These are phyloP conservation scores for Pestalotiopsis sp. DNA, from an alignment of 2,329 filamentous ascomycete species.

Conservation along the genomic window DNA sequence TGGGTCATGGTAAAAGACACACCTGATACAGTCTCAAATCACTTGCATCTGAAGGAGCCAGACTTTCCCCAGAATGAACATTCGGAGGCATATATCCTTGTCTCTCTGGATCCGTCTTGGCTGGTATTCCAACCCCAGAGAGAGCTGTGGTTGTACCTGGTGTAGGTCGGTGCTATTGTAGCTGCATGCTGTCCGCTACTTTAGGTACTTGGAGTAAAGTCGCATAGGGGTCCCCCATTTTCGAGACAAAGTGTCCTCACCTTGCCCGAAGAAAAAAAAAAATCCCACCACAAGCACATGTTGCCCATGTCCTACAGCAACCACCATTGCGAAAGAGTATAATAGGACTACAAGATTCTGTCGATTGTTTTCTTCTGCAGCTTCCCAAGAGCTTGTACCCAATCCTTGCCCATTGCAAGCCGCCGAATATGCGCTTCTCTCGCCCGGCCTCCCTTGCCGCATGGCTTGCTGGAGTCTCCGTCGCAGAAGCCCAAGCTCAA, in stretches of 20 bases:
- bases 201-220: background rate
- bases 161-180: background rate
- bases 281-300: background rate
- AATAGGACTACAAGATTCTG: background rate
- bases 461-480: slow-evolving; percentile 42
- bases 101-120: background rate
- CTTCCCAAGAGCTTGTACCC: slow-evolving; percentile 9
- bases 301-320: background rate
- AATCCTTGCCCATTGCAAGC: background rate
- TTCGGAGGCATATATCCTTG: background rate
- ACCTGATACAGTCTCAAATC: background rate
- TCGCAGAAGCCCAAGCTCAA: slow-evolving; percentile 60
- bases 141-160: background rate
- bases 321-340: background rate
- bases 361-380: slow-evolving; percentile 13
- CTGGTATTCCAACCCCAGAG: background rate
- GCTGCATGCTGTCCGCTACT: background rate
- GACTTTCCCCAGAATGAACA: background rate
- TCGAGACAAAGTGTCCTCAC: slow-evolving; percentile 14
- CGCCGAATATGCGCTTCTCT: slow-evolving; percentile 47
- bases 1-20: background rate
- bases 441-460: slow-evolving; percentile 39
- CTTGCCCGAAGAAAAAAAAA: background rate
- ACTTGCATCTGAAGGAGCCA: background rate
- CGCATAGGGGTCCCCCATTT: slow-evolving; percentile 5